Percentiles rank a stretch among this genome's conserved stretches.
phyloP scores from a whole-genome alignment of 441 rosid species.

The Iberis amara region DNA sequence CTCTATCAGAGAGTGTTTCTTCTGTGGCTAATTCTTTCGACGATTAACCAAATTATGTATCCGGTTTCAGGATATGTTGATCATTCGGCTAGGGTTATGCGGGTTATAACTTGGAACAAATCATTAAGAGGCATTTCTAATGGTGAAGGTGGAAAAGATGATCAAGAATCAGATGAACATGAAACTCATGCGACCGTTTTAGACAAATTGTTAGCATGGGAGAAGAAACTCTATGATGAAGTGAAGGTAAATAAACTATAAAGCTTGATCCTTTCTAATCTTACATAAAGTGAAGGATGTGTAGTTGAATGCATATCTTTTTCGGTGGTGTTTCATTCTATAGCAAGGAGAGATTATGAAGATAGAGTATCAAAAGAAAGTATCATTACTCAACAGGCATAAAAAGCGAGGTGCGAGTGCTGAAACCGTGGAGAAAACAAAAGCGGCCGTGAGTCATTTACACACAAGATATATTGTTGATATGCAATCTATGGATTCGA shows the following conservation, averaged over 20 bases:
- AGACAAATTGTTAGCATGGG: slow-evolving; percentile 70
- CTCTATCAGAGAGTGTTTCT: too few species aligned
- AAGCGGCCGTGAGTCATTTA: slow-evolving; percentile 61
- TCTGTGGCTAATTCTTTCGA: too few species aligned
- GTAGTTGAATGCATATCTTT: slow-evolving; percentile 4
- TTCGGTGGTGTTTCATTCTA: slow-evolving; percentile 13
- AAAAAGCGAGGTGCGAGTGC: slow-evolving; percentile 49
- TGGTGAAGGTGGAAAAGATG: slow-evolving; percentile 47
- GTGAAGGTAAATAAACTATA: slow-evolving; percentile 44
- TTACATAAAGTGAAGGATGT: not conserved
- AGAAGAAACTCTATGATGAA: slow-evolving; percentile 67
- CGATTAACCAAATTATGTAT: too few species aligned
- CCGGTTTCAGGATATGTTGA: slow-evolving; percentile 45
- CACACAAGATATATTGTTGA: slow-evolving; percentile 66
- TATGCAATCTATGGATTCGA: slow-evolving; percentile 76
- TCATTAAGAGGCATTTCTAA: slow-evolving; percentile 44
- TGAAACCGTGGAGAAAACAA: slow-evolving; percentile 62
- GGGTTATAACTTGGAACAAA: slow-evolving; percentile 65
- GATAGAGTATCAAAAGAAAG: slow-evolving; percentile 61
- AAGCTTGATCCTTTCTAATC: not conserved
- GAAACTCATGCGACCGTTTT: slow-evolving; percentile 66
- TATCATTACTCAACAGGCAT: slow-evolving; percentile 46
- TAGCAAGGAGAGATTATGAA: slow-evolving; percentile 73
- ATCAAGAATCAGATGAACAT: slow-evolving; percentile 45
- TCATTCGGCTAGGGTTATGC: slow-evolving; percentile 67